Conservation (phyloP, 2,329 filamentous ascomycete species). For the Boeremia exigua region DNA sequence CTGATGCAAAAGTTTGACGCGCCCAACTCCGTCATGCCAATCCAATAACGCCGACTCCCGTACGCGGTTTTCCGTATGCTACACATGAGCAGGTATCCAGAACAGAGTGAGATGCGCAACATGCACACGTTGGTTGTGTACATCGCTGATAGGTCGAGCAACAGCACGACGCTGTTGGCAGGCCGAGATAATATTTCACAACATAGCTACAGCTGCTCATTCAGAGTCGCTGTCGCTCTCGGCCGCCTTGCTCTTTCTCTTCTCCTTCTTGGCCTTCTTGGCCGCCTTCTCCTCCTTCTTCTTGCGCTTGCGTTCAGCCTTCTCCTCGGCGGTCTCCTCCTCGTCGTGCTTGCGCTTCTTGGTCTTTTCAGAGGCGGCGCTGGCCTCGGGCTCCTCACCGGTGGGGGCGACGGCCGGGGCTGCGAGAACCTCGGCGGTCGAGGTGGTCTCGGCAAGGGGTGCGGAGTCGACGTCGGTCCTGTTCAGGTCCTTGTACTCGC, state of each 20-base stretch:
- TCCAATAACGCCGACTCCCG: conserved; percentile 39
- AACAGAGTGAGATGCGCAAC: conserved; percentile 29
- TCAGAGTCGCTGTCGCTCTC: conserved; percentile 42
- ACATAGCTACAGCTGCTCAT: conserved; percentile 23
- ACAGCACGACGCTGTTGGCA: conserved; percentile 20
- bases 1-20: conserved; percentile 36
- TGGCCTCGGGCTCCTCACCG: conserved; percentile 47
- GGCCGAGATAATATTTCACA: conserved; percentile 24
- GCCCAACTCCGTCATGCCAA: conserved; percentile 44
- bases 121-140: conserved; percentile 28
- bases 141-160: conserved; percentile 22
- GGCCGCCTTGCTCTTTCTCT: conserved; percentile 39
- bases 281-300: conserved; percentile 73
- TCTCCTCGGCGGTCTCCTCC: conserved; percentile 54
- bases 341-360: conserved; percentile 59
- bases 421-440: conserved; percentile 43
- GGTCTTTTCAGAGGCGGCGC: conserved; percentile 28
- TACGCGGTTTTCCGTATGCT: conserved; percentile 46
- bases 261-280: conserved; percentile 45
- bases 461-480: conserved; percentile 32
- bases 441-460: conserved; percentile 41
- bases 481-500: conserved; percentile 84
- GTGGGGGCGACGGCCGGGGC: conserved; percentile 46
- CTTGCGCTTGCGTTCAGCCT: conserved; percentile 62
- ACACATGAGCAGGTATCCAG: conserved; percentile 42